Evolutionary conservation across 2,329 filamentous ascomycete genomes (phyloP).

Genomic region (Aspergillus sclerotialis): DNA sequence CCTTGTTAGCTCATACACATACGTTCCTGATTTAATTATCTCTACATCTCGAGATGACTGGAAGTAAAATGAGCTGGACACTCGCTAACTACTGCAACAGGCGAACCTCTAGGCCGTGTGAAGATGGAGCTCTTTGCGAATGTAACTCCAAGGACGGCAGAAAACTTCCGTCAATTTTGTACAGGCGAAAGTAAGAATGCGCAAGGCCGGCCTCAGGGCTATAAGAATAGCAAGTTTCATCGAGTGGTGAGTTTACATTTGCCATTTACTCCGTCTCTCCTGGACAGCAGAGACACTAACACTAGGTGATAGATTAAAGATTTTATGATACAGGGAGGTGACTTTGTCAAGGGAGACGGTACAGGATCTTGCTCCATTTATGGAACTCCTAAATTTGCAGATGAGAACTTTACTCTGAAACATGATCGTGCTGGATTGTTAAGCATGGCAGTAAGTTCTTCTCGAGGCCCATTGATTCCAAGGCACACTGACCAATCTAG

Average conservation of each 20-base stretch:
- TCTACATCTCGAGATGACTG: too few species aligned
- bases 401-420: slow-evolving; percentile 80
- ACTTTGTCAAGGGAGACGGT: slow-evolving; percentile 90
- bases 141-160: slow-evolving; percentile 76
- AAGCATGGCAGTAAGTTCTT: slow-evolving; percentile 75
- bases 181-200: slow-evolving; percentile 83
- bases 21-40: too few species aligned
- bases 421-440: slow-evolving; percentile 76
- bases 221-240: slow-evolving; percentile 92
- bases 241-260: slow-evolving; percentile 61
- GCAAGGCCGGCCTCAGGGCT: slow-evolving; percentile 74
- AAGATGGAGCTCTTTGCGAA: slow-evolving; percentile 87
- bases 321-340: slow-evolving; percentile 97
- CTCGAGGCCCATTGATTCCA: too few species aligned
- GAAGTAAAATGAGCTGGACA: too few species aligned
- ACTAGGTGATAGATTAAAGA: slow-evolving; percentile 91
- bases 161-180: slow-evolving; percentile 97
- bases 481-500: slow-evolving; percentile 41
- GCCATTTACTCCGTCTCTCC: too few species aligned
- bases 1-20: too few species aligned
- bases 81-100: slow-evolving; percentile 39
- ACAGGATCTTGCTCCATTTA: slow-evolving; percentile 86
- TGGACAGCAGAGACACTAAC: too few species aligned
- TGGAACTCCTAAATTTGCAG: slow-evolving; percentile 72
- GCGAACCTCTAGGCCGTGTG: slow-evolving; percentile 77